Conservation (phyloP, 306 rosid species). For the Trifolium subterraneum region DNA sequence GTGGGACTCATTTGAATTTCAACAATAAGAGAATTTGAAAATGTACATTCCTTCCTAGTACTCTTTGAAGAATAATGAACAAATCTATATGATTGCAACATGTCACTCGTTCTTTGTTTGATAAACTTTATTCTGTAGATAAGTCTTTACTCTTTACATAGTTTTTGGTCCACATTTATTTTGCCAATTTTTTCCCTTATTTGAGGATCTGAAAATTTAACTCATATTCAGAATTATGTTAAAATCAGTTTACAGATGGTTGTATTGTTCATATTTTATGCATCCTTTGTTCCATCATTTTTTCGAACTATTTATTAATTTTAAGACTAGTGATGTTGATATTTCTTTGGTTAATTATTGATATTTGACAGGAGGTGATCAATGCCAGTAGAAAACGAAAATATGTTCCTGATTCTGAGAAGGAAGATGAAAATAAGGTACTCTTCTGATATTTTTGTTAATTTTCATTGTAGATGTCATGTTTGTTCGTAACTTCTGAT, state of each 20-base stretch:
- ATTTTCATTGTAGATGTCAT: slow-evolving; percentile 28
- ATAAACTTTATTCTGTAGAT: slow-evolving; percentile 41
- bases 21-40: not conserved
- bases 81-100: slow-evolving; percentile 22
- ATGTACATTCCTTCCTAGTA: not conserved
- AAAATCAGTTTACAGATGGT: slow-evolving; percentile 12
- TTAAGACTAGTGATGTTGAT: slow-evolving; percentile 1
- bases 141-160: not conserved
- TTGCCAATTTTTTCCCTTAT: not conserved
- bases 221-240: not conserved
- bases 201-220: not conserved
- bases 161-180: not conserved
- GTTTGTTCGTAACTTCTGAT: slow-evolving; percentile 10
- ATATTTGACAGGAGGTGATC: slow-evolving; percentile 48
- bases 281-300: slow-evolving; percentile 5
- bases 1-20: not conserved
- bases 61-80: slow-evolving; percentile 16
- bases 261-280: not conserved
- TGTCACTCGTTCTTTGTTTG: slow-evolving; percentile 27
- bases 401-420: slow-evolving; percentile 59
- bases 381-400: slow-evolving; percentile 49
- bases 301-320: too few relatives aligned
- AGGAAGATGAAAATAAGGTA: slow-evolving; percentile 69
- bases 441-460: slow-evolving; percentile 24
- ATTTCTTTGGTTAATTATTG: slow-evolving; percentile 39